Evolutionary conservation across 495 filamentous ascomycete species (phyloP).

Genomic region (Penicillium waksmanii): DNA sequence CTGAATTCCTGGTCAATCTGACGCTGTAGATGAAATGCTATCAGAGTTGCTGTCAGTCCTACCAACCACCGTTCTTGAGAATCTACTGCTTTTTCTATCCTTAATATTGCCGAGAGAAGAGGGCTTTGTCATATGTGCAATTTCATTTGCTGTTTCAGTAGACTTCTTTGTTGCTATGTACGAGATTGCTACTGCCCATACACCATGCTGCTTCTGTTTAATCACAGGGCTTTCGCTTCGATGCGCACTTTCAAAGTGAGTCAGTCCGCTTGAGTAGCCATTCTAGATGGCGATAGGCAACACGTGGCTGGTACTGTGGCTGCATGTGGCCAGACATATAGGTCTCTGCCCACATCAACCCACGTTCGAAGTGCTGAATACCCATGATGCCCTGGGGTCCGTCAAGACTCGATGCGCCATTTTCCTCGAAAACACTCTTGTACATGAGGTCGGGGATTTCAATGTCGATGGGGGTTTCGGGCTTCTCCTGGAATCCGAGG

Average conservation of each 20-base stretch:
- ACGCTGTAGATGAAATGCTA: no score
- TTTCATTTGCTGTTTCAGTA: no score
- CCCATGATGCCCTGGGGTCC: conserved; percentile 62
- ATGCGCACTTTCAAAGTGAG: conserved; percentile 24
- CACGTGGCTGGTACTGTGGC: conserved; percentile 66
- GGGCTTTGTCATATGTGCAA: no score
- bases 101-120: no score
- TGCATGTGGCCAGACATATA: conserved; percentile 67
- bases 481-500: conserved; percentile 59
- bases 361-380: conserved; percentile 67
- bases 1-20: background rate
- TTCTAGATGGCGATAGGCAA: conserved; percentile 70
- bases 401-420: conserved; percentile 29
- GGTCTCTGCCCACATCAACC: conserved; percentile 68
- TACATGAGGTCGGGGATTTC: conserved; percentile 42
- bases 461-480: conserved; percentile 43
- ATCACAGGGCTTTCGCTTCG: no score
- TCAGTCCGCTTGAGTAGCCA: conserved; percentile 66
- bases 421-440: conserved; percentile 32
- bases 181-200: background rate
- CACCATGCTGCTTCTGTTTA: background rate
- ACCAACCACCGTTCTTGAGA: no score
- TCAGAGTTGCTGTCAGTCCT: no score
- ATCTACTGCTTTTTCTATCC: no score
- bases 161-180: no score